Conservation (phyloP, 352 stramenopile species). For the Phytophthora multivora region DNA sequence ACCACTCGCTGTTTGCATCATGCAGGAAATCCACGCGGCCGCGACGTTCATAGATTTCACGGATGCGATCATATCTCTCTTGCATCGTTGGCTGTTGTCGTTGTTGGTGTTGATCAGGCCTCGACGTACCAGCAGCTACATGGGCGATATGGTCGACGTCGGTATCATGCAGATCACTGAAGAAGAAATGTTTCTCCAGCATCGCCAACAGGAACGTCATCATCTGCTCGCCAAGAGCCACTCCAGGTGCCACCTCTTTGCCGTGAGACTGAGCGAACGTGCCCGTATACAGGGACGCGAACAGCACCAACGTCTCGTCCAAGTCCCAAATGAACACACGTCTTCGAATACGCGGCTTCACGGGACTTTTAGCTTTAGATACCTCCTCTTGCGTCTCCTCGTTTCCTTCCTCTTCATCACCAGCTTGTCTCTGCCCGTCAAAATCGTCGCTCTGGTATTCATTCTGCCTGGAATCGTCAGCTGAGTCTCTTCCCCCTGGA, state of each 20-base stretch:
- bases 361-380: not conserved
- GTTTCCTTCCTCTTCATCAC: slow-evolving; percentile 12
- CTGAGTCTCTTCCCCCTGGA: not conserved
- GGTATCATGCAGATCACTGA: slow-evolving; percentile 74
- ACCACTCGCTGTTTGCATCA: slow-evolving; percentile 69
- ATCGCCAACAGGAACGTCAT: slow-evolving; percentile 84
- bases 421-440: not conserved
- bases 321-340: slow-evolving; percentile 86
- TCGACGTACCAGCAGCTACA: slow-evolving; percentile 12
- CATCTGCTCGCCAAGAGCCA: slow-evolving; percentile 82
- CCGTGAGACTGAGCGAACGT: slow-evolving; percentile 65
- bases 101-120: not conserved
- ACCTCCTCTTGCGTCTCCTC: not conserved
- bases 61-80: slow-evolving; percentile 69
- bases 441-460: not conserved
- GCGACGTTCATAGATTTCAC: slow-evolving; percentile 78
- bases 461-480: not conserved
- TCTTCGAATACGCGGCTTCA: slow-evolving; percentile 19
- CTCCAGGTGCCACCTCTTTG: slow-evolving; percentile 60
- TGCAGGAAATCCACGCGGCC: slow-evolving; percentile 70
- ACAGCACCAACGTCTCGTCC: slow-evolving; percentile 84
- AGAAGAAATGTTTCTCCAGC: slow-evolving; percentile 87
- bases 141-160: slow-evolving; percentile 73
- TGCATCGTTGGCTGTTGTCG: slow-evolving; percentile 11
- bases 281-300: slow-evolving; percentile 81